These are phyloP conservation scores for Ormosia emarginata DNA, from an alignment of 306 rosid species.

Conservation along the genomic window DNA sequence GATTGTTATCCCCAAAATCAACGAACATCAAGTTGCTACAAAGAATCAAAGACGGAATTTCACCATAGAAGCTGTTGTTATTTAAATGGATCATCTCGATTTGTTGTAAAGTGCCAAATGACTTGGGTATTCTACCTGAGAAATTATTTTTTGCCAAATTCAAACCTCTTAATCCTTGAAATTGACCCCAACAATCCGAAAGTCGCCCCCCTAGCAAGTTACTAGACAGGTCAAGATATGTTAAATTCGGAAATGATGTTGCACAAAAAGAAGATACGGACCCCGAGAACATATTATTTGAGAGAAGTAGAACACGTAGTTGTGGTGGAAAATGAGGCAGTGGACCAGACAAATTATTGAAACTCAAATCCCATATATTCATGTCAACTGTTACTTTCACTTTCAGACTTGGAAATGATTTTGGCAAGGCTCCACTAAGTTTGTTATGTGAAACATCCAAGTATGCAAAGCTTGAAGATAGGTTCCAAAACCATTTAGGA, in stretches of 20 bases:
- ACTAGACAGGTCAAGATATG: neutral
- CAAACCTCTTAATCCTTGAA: neutral
- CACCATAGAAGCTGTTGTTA: neutral
- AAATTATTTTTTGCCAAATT: conserved; percentile 15
- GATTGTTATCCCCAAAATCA: neutral
- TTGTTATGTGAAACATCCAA: conserved; percentile 22
- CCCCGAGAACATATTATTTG: neutral
- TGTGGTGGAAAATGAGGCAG: neutral
- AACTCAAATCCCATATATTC: neutral
- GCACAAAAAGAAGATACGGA: neutral
- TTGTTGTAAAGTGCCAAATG: neutral
- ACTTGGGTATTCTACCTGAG: neutral
- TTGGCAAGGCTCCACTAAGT: conserved; percentile 8
- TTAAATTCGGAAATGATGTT: rapidly evolving
- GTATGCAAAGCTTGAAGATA: neutral
- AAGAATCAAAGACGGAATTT: neutral
- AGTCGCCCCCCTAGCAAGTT: conserved; percentile 15
- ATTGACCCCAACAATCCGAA: neutral
- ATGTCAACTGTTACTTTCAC: rapidly evolving
- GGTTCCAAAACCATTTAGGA: conserved; percentile 17
- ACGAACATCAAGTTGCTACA: neutral
- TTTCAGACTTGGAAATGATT: neutral
- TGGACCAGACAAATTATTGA: conserved; percentile 15
- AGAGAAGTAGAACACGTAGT: neutral
- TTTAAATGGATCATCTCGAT: neutral